Evolutionary conservation across 164 flowering plant species (phyloP).

Genomic region (Stephania yunnanensis): DNA sequence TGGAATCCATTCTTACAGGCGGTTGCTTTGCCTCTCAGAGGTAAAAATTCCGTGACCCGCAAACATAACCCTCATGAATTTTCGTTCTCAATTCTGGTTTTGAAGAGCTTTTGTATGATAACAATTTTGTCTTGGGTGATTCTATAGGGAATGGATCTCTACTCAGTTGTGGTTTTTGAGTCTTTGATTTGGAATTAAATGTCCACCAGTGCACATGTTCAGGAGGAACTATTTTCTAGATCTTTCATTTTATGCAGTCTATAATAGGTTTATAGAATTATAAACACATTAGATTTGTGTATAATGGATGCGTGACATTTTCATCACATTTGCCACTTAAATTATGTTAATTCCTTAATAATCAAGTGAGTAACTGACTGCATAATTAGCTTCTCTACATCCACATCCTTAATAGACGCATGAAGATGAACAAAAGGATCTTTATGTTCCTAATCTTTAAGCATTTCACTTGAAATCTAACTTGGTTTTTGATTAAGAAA

Average conservation of each 20-base stretch:
- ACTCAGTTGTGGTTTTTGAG: not conserved
- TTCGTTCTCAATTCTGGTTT: not conserved
- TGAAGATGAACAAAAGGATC: not conserved
- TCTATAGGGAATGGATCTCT: too few relatives aligned
- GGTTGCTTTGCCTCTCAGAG: conserved; percentile 80
- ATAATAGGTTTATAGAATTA: not conserved
- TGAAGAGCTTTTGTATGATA: not conserved
- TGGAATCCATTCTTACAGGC: conserved; percentile 65
- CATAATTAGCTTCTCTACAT: too few relatives aligned
- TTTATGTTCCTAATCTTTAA: too few relatives aligned
- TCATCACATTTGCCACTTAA: not conserved
- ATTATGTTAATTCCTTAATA: not conserved
- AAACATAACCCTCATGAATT: not conserved
- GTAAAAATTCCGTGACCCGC: conserved; percentile 24
- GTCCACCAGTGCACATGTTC: not conserved
- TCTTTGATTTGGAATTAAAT: too few relatives aligned
- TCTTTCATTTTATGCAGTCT: not conserved
- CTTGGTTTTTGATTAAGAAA: not conserved
- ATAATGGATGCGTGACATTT: not conserved
- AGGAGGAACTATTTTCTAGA: not conserved
- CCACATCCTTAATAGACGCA: not conserved
- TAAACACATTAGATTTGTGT: not conserved
- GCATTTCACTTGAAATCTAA: not conserved
- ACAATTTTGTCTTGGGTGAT: not conserved
- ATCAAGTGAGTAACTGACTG: not conserved